Evolutionary conservation across 345 rosid genomes (phyloP).

Genomic region (Toxicodendron radicans): DNA sequence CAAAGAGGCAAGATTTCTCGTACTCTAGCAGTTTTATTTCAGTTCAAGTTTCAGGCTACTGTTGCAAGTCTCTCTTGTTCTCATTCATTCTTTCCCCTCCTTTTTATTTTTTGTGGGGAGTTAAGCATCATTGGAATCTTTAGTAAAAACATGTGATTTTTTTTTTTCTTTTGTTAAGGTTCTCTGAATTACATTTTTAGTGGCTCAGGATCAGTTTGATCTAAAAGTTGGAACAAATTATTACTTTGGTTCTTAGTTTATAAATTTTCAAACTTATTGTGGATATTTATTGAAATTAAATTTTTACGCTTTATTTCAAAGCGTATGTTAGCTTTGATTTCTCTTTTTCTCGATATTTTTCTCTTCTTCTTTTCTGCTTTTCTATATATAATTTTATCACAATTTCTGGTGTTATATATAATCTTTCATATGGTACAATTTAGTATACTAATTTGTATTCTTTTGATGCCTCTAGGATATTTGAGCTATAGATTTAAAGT

Average conservation of each 20-base stretch:
- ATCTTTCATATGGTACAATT: not conserved
- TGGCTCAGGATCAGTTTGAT: not conserved
- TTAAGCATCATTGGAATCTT: not conserved
- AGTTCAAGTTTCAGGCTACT: not conserved
- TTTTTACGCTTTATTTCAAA: not conserved
- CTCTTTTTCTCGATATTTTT: not conserved
- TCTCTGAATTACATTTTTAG: not conserved
- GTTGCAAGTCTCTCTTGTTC: not conserved
- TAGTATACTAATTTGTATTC: not conserved
- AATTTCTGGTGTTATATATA: not conserved
- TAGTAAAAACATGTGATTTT: not conserved
- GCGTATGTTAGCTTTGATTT: not conserved
- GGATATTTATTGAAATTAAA: not conserved
- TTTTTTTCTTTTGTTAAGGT: not conserved
- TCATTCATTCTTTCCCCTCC: not conserved
- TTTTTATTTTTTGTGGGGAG: not conserved
- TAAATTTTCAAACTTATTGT: not conserved
- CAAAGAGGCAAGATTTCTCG: not conserved
- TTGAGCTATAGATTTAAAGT: constrained; percentile 69
- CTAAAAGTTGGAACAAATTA: not conserved
- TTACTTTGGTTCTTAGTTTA: not conserved
- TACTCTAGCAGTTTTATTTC: not conserved
- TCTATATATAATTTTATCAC: not conserved
- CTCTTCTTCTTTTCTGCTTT: not conserved
- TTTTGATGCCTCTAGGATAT: constrained; percentile 42